Evolutionary conservation across 2,329 filamentous ascomycete genomes (phyloP), one percentile per base, ranked within the genome.

Genomic region (Cryphonectria carpinicola): DNA sequence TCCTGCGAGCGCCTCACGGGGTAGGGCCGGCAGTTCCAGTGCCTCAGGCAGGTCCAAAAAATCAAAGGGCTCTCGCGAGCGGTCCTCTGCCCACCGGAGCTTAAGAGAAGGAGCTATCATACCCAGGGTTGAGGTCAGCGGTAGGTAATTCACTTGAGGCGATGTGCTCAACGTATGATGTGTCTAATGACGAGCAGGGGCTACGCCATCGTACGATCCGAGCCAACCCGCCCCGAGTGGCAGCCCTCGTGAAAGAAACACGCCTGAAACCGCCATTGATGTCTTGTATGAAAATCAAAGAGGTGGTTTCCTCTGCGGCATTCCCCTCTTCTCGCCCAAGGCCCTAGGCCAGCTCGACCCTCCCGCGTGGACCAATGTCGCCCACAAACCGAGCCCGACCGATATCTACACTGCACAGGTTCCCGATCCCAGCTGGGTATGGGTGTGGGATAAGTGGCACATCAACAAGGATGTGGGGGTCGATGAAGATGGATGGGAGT

Each of bases 251-350:
- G 52, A 77, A 77, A 54, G 74, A 76, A 61, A 41, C n/a, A 64
- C 65, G 17, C 81, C 77, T 73, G 86, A 82, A 78, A 84, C 84
- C 2, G 90, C 88, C 39, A 89, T 98, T 72, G 96, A 99, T 74
- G 88, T 98, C 6, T 85, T 99, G 0, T 98, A 97, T 80, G 96
- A 99, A 80, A 99, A 99, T 78, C 93, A 99, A 82, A 89, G 96
- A 70, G 96, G 96, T 14, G 90, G 89, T 54, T 97, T 98, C 78
- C 85, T 97, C 73, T 98, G 95, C 76, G 95, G 96, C 39, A 88
- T 94, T 17, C 91, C 95, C 0, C 86, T 97, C n/a, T 99, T 98
- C 83, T 97, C 95, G 1, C 88, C 90, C 10, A 92, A 91, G 73
- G 95, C 95, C 1, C 86, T 99, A 1, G 90, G 97, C 49, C 92